Evolutionary conservation across 768 basidiomycete genomes (phyloP), one percentile per base, ranked within the genome.

Genomic region (Clavulina sp.): DNA sequence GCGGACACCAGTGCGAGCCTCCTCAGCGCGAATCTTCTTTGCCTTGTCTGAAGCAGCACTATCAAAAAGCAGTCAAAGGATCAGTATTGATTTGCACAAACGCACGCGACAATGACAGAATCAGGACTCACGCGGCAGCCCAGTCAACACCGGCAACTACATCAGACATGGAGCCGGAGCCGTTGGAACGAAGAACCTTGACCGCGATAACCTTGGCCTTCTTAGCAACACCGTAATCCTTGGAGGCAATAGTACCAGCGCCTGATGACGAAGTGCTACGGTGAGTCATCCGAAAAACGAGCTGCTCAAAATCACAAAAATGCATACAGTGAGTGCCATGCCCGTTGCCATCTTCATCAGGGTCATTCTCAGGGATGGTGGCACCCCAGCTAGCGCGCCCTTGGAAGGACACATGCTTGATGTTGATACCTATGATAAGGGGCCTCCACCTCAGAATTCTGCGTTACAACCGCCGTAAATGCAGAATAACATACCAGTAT

Each of bases 201-300:
- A 93, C 88, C 31, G 89, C 89, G 57, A 83, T 72, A 58, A 93
- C 73, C 55, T 86, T 74, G 51, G 91, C 93, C 55, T 74, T 74
- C 79, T 99, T 97, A 48, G 95, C 91, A 41, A 99, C 89, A 67
- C 95, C 95, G 61, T 88, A 97, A 66, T 80, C 84, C 60, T 70
- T 68, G 3, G 86, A 89, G n/a, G 81, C 95, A 58, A 97, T 92
- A 29, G 92, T 99, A 50, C 92, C 92, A 43, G 92, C 91, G 26
- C 43, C 43, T 46, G 58, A 88, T 92, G 64, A 28, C 92, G 89
- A 30, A 84, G 76, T 36, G 53, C 50, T 52, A 29, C 24, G 21
- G 24, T 30, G 31, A 18, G 53, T 9, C 32, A 6, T 51, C n/a
- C 52, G 50, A 44, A 16, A 23, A 1, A n/a, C 31, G 21, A 16